A percentile compares a stretch with the other conserved stretches of the same genome.
These are phyloP conservation scores for Cystofilobasidium bisporidii DNA, from an alignment of 768 basidiomycete species.

Conservation along the genomic window DNA sequence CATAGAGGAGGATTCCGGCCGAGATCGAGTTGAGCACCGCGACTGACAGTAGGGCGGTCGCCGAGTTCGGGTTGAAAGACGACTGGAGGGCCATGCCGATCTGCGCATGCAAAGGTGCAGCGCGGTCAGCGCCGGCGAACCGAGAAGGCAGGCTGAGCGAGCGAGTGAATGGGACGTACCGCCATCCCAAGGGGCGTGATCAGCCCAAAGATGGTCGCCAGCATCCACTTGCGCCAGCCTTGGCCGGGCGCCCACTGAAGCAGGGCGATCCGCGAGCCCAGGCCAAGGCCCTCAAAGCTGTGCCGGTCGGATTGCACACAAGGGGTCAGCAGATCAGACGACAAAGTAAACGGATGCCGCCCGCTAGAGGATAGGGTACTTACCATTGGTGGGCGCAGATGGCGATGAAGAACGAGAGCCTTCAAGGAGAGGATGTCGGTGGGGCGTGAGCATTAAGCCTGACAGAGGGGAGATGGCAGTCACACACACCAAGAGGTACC, in stretches of 20 bases:
- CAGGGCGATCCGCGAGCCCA: constrained; percentile 35
- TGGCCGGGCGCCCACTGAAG: constrained; percentile 26
- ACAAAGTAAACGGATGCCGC: too few species aligned
- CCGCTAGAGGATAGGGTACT: background rate
- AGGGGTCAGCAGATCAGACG: too few species aligned
- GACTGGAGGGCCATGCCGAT: constrained; percentile 48
- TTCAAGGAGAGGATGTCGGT: too few species aligned
- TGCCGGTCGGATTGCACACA: background rate
- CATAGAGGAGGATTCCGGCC: constrained; percentile 35
- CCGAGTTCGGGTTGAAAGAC: constrained; percentile 34
- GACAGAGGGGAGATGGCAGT: background rate
- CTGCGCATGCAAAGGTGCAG: background rate
- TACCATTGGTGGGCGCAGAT: constrained; percentile 27
- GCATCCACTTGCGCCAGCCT: constrained; percentile 29
- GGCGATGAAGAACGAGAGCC: constrained; percentile 38
- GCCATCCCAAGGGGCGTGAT: constrained; percentile 38
- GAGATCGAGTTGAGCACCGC: constrained; percentile 38
- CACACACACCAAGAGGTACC: constrained; percentile 22
- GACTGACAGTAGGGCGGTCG: constrained; percentile 34
- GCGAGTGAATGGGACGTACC: background rate
- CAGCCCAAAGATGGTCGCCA: constrained; percentile 29
- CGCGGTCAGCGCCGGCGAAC: background rate
- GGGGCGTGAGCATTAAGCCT: too few species aligned
- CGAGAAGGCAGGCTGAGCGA: background rate
- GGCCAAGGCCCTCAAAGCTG: constrained; percentile 35